Evolutionary conservation across 495 filamentous ascomycete genomes (phyloP), one percentile per base, ranked within the genome.

Genomic region (Penicillium fimorum): DNA sequence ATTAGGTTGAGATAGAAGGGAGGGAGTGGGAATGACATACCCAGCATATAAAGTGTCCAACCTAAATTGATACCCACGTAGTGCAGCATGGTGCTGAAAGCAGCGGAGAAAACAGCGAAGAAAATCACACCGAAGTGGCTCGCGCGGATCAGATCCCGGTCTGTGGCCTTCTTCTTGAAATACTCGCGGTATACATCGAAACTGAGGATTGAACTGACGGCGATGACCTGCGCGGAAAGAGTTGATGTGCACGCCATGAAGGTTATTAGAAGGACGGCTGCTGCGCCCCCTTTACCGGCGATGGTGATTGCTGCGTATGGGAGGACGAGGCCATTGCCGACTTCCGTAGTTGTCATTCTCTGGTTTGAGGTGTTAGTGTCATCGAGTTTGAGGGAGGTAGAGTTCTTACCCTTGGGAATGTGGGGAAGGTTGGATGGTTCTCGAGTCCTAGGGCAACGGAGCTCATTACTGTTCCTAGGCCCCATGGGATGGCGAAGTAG

Each of bases 181-280:
- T 79, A 79, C 43, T 75, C 70, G 3, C 72, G 65, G 59, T 77
- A 79, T 0, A 78, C 66, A 45, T 77, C 74, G 47, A 74, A 76
- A 49, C 63, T 71, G 20, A 75, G 60, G 41, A 77, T 71, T 1
- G 72, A 75, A 51, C 68, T 71, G 27, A 77, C 72, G 24, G 75
- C 76, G 25, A 76, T 75, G 7, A 77, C 69, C 47, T 76, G 71
- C 4, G 75, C 72, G 0, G 73, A 76, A 9, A 76, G 65, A 0
- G 73, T 74, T 1, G 73, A 76, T 11, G 76, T 79, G 4, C 70
- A 67, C 9, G 75, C 74, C 75, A 78, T 78, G 64, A 79, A 79
- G 1, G 69, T 73, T 24, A 76, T 76, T 5, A 79, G 61, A 0
- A 77, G 59, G 1, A 75, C 63, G 1, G 68, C 75, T 1, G 66